Percentiles rank a stretch among this genome's conserved stretches.
These are phyloP conservation scores for Tolypocladium ovalisporum DNA, from an alignment of 2,329 filamentous ascomycete genomes.

Conservation along the genomic window DNA sequence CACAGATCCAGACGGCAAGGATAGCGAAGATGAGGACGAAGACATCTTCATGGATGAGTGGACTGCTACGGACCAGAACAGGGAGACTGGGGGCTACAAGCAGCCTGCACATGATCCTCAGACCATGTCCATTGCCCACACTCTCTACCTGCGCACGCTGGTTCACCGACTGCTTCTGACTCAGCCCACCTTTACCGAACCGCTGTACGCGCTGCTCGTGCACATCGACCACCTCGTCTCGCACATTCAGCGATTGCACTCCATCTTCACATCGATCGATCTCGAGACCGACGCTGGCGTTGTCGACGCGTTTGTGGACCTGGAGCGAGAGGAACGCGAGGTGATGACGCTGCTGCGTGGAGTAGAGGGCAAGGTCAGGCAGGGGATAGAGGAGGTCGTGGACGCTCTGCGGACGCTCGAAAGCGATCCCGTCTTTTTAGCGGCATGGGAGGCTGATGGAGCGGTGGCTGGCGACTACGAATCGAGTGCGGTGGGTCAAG, in stretches of 20 bases:
- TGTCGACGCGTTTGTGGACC: conserved; percentile 62
- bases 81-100: not conserved
- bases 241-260: conserved; percentile 63
- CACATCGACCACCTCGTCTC: conserved; percentile 76
- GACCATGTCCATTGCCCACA: conserved; percentile 69
- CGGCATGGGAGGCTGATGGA: conserved; percentile 27
- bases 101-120: conserved; percentile 62
- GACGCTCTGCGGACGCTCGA: conserved; percentile 36
- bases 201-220: conserved; percentile 55
- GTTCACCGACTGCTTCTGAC: conserved; percentile 56
- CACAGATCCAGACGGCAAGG: not conserved
- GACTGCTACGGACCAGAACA: not conserved
- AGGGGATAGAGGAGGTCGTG: conserved; percentile 58
- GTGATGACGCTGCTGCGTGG: conserved; percentile 53
- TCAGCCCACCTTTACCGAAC: conserved; percentile 49
- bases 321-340: conserved; percentile 60
- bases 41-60: not conserved
- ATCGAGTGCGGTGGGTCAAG: conserved; percentile 16
- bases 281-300: conserved; percentile 75
- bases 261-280: conserved; percentile 67
- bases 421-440: conserved; percentile 30
- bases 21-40: not conserved
- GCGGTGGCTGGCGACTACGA: conserved; percentile 29
- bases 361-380: conserved; percentile 54
- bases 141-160: conserved; percentile 61